Percentiles rank a stretch among this genome's conserved stretches.
phyloP scores from a whole-genome alignment of 2,329 filamentous ascomycete genomes.

The Colletotrichum sp. region DNA sequence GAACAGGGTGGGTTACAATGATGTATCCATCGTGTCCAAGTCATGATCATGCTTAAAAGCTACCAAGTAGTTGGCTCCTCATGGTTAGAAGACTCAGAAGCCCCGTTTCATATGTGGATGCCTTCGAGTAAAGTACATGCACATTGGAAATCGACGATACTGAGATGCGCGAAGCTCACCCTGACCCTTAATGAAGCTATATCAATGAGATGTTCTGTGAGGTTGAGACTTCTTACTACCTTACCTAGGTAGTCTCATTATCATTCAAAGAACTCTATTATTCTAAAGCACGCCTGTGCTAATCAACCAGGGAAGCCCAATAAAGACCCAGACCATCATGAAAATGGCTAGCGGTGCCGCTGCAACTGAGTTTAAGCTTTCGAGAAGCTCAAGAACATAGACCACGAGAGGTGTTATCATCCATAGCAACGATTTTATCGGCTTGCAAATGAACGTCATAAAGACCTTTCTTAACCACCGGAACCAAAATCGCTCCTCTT shows the following conservation, averaged over 20 bases:
- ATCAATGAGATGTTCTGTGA: accelerated
- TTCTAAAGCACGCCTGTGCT: neutral
- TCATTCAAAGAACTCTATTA: too few relatives aligned
- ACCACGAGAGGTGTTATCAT: accelerated
- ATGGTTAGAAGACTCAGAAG: too few relatives aligned
- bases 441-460: neutral
- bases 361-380: neutral
- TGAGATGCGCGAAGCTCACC: too few relatives aligned
- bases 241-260: accelerated
- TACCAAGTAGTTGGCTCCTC: too few relatives aligned
- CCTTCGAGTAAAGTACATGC: accelerated
- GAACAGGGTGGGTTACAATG: too few relatives aligned
- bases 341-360: neutral
- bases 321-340: neutral
- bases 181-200: too few relatives aligned
- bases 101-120: too few relatives aligned
- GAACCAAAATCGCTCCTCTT: accelerated
- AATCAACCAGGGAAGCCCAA: neutral
- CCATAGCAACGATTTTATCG: neutral
- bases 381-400: neutral
- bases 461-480: accelerated
- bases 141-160: too few relatives aligned
- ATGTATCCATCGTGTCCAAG: too few relatives aligned
- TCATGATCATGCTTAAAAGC: too few relatives aligned
- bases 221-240: too few relatives aligned